A percentile compares a stretch with the other conserved stretches of the same genome.
Conservation (phyloP, 345 rosid species). For the Rhizophora apiculata region DNA sequence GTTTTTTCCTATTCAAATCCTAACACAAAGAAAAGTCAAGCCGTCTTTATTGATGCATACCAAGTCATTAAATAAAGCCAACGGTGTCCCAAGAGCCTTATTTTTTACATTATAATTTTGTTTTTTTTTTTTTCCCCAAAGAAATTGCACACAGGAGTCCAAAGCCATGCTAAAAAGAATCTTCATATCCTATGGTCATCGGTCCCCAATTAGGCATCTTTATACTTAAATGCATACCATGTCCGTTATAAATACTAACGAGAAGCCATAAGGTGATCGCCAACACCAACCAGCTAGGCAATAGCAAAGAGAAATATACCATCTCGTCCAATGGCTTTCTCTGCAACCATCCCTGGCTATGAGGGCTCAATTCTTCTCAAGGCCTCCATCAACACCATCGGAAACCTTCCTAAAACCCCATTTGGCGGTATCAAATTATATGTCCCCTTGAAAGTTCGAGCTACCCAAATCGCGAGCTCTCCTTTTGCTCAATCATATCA, state of each 20-base stretch:
- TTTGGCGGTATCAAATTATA: neutral
- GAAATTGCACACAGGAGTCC: neutral
- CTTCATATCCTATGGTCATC: neutral
- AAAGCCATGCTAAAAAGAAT: conserved; percentile 8
- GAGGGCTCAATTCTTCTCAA: conserved; percentile 9
- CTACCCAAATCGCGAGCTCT: neutral
- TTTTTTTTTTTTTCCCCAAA: too few relatives aligned
- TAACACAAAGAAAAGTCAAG: neutral
- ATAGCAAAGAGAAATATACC: neutral
- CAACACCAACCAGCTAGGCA: neutral
- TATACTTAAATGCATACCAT: neutral
- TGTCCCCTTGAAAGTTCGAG: neutral
- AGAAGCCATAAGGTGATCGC: neutral
- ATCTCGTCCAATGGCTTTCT: conserved; percentile 22
- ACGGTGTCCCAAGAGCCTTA: neutral
- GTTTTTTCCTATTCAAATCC: neutral
- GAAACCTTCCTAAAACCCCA: neutral
- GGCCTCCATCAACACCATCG: conserved; percentile 7
- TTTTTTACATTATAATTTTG: too few relatives aligned
- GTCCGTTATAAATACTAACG: neutral
- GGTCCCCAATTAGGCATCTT: conserved; percentile 11
- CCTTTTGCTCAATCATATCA: conserved; percentile 8
- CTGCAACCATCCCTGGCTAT: conserved; percentile 10
- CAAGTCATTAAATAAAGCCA: neutral
- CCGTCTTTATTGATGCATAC: neutral